Evolutionary conservation across 2,329 filamentous ascomycete genomes (phyloP).

Genomic region (Exophiala alcalophila): DNA sequence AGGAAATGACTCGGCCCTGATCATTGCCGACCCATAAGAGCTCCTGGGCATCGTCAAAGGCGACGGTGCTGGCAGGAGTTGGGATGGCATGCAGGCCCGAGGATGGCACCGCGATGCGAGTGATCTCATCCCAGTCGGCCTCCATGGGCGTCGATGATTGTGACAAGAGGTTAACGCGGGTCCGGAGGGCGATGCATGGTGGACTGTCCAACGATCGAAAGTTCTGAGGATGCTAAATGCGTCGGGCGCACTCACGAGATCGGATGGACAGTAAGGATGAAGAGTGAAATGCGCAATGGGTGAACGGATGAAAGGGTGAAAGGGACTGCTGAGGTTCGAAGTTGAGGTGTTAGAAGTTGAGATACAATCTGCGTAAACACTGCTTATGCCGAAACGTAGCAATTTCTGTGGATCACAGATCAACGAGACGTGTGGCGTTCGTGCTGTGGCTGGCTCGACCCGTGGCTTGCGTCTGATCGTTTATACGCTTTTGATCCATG

Average conservation of each 20-base stretch:
- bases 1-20: conserved; percentile 86
- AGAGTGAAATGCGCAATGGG: too few relatives aligned
- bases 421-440: too few relatives aligned
- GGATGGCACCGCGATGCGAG: conserved; percentile 76
- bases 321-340: not conserved
- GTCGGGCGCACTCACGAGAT: not conserved
- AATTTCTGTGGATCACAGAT: too few relatives aligned
- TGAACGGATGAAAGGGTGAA: not conserved
- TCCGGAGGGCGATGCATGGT: conserved; percentile 21
- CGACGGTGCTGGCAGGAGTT: conserved; percentile 72
- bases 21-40: conserved; percentile 91
- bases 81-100: conserved; percentile 67
- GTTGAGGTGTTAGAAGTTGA: too few relatives aligned
- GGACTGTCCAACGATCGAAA: too few relatives aligned
- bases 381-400: too few relatives aligned
- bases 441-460: too few relatives aligned
- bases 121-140: conserved; percentile 62
- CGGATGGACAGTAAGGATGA: not conserved
- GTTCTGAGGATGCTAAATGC: too few relatives aligned
- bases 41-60: conserved; percentile 86
- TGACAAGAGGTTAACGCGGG: conserved; percentile 7
- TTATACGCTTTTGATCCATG: too few relatives aligned
- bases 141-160: conserved; percentile 38
- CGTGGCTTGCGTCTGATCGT: too few relatives aligned
- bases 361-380: too few relatives aligned